Percentiles rank a stretch among this genome's conserved stretches.
phyloP scores from a whole-genome alignment of 2,329 filamentous ascomycete species.

The Microdochium paspali region DNA sequence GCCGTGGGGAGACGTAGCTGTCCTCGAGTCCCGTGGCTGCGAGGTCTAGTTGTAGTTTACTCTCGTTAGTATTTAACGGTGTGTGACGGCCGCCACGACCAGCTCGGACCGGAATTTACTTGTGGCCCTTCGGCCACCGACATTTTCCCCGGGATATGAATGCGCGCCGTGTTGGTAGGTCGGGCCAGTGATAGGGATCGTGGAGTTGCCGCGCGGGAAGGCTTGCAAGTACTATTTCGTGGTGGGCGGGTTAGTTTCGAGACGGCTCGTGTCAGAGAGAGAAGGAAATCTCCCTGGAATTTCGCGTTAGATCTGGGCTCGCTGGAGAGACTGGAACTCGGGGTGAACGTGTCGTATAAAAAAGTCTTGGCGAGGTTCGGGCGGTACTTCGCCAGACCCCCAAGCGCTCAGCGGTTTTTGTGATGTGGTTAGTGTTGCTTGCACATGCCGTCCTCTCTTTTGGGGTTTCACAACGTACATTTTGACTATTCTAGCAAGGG shows the following conservation, averaged over 20 bases:
- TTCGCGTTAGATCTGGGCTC: neutral
- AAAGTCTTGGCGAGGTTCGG: constrained; percentile 23
- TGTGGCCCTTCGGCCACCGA: constrained; percentile 26
- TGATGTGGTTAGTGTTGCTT: rapidly evolving
- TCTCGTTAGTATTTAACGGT: constrained; percentile 24
- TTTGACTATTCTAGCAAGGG: constrained; percentile 23
- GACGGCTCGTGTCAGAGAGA: neutral
- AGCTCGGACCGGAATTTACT: constrained; percentile 28
- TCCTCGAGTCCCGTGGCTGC: constrained; percentile 12
- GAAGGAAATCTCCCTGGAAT: neutral
- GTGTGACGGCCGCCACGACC: constrained; percentile 23
- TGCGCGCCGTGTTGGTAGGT: constrained; percentile 24
- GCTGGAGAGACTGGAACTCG: constrained; percentile 8
- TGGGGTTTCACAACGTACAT: constrained; percentile 12
- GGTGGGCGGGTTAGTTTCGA: constrained; percentile 1
- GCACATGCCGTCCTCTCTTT: rapidly evolving
- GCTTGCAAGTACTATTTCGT: constrained; percentile 29
- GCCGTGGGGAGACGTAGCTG: constrained; percentile 20
- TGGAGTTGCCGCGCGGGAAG: constrained; percentile 22
- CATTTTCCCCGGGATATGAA: constrained; percentile 18
- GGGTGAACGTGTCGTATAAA: constrained; percentile 29
- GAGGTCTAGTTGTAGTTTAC: constrained; percentile 32
- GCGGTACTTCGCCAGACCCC: constrained; percentile 27
- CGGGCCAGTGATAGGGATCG: constrained; percentile 25
- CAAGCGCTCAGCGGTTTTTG: too few species aligned